phyloP scores from a whole-genome alignment of 345 rosid genomes.

The Pelargonium nanum region DNA sequence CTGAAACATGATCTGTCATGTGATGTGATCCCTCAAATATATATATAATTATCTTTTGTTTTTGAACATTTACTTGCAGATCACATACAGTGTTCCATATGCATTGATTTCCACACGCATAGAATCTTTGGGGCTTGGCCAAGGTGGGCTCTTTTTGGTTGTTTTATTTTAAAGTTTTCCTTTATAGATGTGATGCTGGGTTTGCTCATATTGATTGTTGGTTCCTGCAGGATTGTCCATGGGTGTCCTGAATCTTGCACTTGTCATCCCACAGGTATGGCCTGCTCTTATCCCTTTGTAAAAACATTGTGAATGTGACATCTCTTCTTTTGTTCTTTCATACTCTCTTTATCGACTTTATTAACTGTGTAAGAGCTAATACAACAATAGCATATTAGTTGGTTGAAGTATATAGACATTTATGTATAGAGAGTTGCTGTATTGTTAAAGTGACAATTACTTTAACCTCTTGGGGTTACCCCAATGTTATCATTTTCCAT shows the following conservation, averaged over 20 bases:
- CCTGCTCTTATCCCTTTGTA: background rate
- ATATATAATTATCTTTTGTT: too few species aligned
- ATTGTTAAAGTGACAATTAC: too few species aligned
- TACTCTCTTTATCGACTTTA: too few species aligned
- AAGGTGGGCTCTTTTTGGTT: slow-evolving; percentile 43
- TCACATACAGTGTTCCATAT: slow-evolving; percentile 89
- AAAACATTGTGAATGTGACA: too few species aligned
- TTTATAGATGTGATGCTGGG: slow-evolving; percentile 9
- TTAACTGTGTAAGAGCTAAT: too few species aligned
- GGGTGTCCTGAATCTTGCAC: slow-evolving; percentile 92
- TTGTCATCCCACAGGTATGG: slow-evolving; percentile 87
- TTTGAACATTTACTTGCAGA: slow-evolving; percentile 36
- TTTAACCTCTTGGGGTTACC: too few species aligned
- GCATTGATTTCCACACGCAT: slow-evolving; percentile 80
- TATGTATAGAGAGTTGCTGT: too few species aligned
- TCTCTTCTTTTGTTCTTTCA: background rate
- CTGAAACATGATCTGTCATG: background rate
- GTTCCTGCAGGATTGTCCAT: slow-evolving; percentile 70
- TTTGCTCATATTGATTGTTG: slow-evolving; percentile 12
- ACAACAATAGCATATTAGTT: too few species aligned
- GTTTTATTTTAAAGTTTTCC: slow-evolving; percentile 6
- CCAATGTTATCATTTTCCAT: too few species aligned
- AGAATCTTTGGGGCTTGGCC: slow-evolving; percentile 88
- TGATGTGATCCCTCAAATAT: too few species aligned
- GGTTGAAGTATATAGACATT: too few species aligned